Base-by-base conservation (phyloP, 164 flowering plant species). In the Stephania yunnanensis region DNA sequence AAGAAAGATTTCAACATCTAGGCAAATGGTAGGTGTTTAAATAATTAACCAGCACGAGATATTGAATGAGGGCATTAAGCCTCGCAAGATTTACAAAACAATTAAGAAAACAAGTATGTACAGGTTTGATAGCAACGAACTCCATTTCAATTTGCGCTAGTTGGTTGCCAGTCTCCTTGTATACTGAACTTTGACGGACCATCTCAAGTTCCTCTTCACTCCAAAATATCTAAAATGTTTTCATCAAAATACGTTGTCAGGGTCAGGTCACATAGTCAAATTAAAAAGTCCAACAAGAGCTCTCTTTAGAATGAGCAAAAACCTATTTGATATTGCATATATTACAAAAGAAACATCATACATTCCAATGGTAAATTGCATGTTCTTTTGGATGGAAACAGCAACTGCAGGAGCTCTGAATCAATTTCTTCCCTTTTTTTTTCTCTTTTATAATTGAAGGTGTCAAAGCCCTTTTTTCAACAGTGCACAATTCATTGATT, bases 151-250 rank as follows among this genome's bases (percentile, higher is more conserved):
- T 82, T 73, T 81, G 83, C 77, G 82, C 78, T 81, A 78, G 84
- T 46, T 83, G 85, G 10, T 73, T 81, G 63, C 84, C 66, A 12
- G 95, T 90, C 85, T 91, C 94, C 76, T 84, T 78, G 78, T 86
- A 89, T 68, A 90, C 48, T 66, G 82, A 75, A 78, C 95, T 90
- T 73, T 45, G 83, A 29, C 66, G 80, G 73, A 94, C 85, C 94
- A 90, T 89, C 77, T 86, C 85, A 74, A 94, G 46, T 79, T 94
- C 94, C 67, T 79, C 82, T 74, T 85, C 76, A 71, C 83, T 87
- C 98, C 98, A 94, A 73, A 94, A 91, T 78, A 91, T 81, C 97
- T 92, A 67, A 30, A 73, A 74, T 48, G 10, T 1, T 15, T 15
- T 12, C 63, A 55, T 10, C 63, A 55, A 15, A 55, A 55, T 55